Base-by-base conservation (phyloP, 1,284 basidiomycete genomes). In the Coniferiporia sulphurascens region DNA sequence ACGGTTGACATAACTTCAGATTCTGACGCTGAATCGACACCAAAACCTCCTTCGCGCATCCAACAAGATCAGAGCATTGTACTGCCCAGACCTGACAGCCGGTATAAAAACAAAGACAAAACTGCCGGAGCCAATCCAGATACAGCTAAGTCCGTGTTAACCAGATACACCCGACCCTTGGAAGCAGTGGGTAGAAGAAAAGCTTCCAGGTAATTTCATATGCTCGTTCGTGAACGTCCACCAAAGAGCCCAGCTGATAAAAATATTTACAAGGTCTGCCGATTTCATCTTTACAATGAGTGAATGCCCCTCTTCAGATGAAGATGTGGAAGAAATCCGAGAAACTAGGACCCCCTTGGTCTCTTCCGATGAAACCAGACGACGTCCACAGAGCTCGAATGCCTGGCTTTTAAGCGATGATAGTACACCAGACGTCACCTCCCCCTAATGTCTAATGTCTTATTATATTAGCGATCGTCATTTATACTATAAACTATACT, bases 331-430 rank as follows among this genome's bases (percentile, higher is more conserved):
- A 13, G n/a, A 21, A 1, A 9, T 46, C 17, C 13, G 19, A 17
- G n/a, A 21, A 2, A 27, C 22, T 21, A 22, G 15, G 46, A 49
- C 5, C 36, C 43, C 35, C 32, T 15, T 38, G n/a, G 46, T 38
- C 15, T 3, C 17, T 17, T 9, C 7, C 45, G 19, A 48, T 27
- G 10, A 32, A 48, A 43, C 15, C 45, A 56, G 15, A 2, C 15
- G 36, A 32, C 34, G 15, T 3, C 6, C 32, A 13, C 32, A 52
- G 49, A 27, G 19, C 9, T 48, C 50, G 19, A 41, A 53, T 48
- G 35, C 44, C 34, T 58, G 57, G 57, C 57, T 58, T 15, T 46
- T 46, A 41, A 58, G 57, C n/a, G 51, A 58, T 12, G 17, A 15
- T 15, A 46, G 35, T n/a, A 53, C 41, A 15, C 57, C 56, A 4